These are phyloP conservation scores for Aotearoamyces nothofagi DNA, from an alignment of 2,329 filamentous ascomycete species.

Conservation along the genomic window DNA sequence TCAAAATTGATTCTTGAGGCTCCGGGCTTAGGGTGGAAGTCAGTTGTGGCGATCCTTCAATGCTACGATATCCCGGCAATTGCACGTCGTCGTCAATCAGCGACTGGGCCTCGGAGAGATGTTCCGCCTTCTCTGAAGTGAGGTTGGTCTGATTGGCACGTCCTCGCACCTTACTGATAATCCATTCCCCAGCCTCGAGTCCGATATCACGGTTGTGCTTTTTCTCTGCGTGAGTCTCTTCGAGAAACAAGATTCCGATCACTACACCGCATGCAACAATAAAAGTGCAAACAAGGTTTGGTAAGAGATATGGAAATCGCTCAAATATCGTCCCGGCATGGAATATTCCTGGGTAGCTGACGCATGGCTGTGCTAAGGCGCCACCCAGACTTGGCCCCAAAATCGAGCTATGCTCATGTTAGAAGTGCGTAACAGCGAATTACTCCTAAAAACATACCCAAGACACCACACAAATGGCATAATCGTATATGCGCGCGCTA, in stretches of 20 bases:
- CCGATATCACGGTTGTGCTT: constrained; percentile 65
- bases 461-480: constrained; percentile 99
- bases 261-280: constrained; percentile 63
- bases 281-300: constrained; percentile 78
- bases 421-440: constrained; percentile 16
- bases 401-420: constrained; percentile 52
- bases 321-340: constrained; percentile 64
- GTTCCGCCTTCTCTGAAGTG: constrained; percentile 22
- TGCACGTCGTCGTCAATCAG: constrained; percentile 46
- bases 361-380: constrained; percentile 72
- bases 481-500: constrained; percentile 84
- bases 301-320: constrained; percentile 74
- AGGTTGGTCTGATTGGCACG: constrained; percentile 17
- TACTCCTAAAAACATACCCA: constrained; percentile 43
- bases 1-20: constrained; percentile 24
- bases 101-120: constrained; percentile 30
- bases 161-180: constrained; percentile 29
- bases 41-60: constrained; percentile 36
- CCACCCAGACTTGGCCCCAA: constrained; percentile 86
- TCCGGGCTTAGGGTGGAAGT: constrained; percentile 20
- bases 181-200: constrained; percentile 58
- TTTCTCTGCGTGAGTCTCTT: constrained; percentile 82
- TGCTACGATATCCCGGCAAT: constrained; percentile 54
- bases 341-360: constrained; percentile 66
- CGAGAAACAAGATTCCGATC: constrained; percentile 72